These are phyloP conservation scores for Botrytis sinoallii DNA, from an alignment of 2,329 filamentous ascomycete species.

Conservation along the genomic window DNA sequence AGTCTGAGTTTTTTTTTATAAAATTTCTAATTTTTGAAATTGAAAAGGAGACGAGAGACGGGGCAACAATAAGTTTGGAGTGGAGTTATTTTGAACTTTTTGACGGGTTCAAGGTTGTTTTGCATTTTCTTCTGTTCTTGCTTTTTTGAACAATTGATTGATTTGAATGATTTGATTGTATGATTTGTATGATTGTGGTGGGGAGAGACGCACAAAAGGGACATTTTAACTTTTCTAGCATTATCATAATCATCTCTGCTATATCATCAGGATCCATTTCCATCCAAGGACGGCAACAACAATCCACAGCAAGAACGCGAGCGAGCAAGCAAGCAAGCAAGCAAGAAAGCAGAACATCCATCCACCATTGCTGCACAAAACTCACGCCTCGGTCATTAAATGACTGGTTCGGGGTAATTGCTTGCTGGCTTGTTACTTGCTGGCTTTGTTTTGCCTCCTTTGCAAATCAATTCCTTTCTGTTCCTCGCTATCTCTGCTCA, in stretches of 20 bases:
- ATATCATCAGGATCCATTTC: not conserved
- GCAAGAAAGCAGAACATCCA: not conserved
- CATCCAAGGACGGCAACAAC: not conserved
- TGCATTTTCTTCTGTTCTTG: not conserved
- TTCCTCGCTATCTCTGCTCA: no score
- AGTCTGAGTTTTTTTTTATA: not conserved
- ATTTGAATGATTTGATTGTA: not conserved
- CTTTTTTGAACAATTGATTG: not conserved
- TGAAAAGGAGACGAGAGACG: conserved; percentile 6
- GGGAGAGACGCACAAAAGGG: not conserved
- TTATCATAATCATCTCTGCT: not conserved
- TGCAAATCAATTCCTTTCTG: not conserved
- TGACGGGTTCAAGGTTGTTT: conserved; percentile 9
- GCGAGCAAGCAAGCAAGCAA: not conserved
- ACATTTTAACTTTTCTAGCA: not conserved
- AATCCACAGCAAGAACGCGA: not conserved
- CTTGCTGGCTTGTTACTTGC: not conserved
- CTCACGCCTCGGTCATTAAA: not conserved
- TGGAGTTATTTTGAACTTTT: not conserved
- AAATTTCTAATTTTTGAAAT: not conserved
- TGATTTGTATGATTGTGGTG: not conserved
- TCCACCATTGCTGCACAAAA: not conserved
- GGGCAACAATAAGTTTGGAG: not conserved
- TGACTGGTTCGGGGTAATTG: conserved; percentile 3
- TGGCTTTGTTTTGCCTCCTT: not conserved